These are phyloP conservation scores for Termitomyces sp. DNA, from an alignment of 768 basidiomycete genomes.

Conservation along the genomic window DNA sequence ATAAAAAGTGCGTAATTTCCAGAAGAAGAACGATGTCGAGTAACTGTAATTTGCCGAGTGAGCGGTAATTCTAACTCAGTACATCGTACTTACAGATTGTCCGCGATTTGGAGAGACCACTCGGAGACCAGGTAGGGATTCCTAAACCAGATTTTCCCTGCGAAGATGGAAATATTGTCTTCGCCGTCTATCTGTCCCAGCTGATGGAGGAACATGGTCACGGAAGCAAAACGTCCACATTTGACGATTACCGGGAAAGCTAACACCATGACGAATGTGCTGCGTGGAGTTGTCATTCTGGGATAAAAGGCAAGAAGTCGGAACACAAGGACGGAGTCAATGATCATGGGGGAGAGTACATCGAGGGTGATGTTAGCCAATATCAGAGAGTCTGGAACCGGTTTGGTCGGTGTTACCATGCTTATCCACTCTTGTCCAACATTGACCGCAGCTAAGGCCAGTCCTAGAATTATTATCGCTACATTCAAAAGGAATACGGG, in stretches of 20 bases:
- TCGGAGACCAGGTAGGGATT: slow-evolving; percentile 20
- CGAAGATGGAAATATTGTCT: not conserved
- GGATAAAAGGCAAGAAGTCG: slow-evolving; percentile 31
- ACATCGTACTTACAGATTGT: slow-evolving; percentile 27
- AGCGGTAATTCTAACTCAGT: no score
- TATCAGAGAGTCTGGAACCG: slow-evolving; percentile 11
- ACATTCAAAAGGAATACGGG: slow-evolving; percentile 28
- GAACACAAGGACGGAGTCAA: slow-evolving; percentile 32
- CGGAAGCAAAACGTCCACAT: slow-evolving; percentile 19
- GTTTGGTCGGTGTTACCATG: slow-evolving; percentile 14
- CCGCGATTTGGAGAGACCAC: slow-evolving; percentile 27
- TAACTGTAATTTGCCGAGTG: slow-evolving; percentile 13
- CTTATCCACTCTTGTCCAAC: slow-evolving; percentile 1
- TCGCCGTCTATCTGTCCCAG: not conserved
- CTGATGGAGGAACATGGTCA: slow-evolving; percentile 11
- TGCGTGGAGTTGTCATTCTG: slow-evolving; percentile 9
- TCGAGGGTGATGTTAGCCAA: slow-evolving; percentile 18
- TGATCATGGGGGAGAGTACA: slow-evolving; percentile 24
- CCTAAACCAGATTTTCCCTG: not conserved
- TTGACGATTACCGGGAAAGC: slow-evolving; percentile 23
- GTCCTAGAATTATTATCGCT: no score
- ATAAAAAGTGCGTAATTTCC: slow-evolving; percentile 5
- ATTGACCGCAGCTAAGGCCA: slow-evolving; percentile 12
- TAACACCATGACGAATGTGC: slow-evolving; percentile 16
- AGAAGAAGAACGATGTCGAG: slow-evolving; percentile 21